Evolutionary conservation across 75 land plant genomes (phyloP), one percentile per base, ranked within the genome.

Genomic region (Sequoiadendron giganteum): DNA sequence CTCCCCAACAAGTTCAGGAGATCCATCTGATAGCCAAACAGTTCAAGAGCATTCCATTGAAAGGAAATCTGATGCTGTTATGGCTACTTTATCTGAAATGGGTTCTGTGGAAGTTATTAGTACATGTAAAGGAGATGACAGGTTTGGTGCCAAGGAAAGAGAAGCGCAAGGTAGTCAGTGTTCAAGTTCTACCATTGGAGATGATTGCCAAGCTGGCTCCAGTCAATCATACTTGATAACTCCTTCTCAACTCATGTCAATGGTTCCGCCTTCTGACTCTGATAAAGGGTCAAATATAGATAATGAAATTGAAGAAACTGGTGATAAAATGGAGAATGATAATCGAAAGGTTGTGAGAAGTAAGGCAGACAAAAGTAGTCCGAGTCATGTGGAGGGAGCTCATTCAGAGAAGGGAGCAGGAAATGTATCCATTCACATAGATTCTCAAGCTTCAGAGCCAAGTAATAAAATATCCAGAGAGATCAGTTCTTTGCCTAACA

Each of bases 181-280:
- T 30, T 55, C 85, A 15, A 91, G 80, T 90, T 83, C 90, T 34
- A 83, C 91, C 32, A 38, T 93, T 75, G 86, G 88, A 75, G 49
- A 11, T 36, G 28, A 85, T 28, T 91, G 90, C 61, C 89, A 93
- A 85, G 89, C 78, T 16, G 82, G 86, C 39, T 32, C 78, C 14
- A 85, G 91, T 58, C 93, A 93, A 68, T 92, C 91, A 19, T 99
- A 95, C 88, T 88, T 98, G 84, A 89, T 96, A 70, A 98, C 96
- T 79, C 99, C 99, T 36, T 95, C 93, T 30, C 98, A 98, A 88
- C 93, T 96, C 36, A 87, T 97, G 87, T 90, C 91, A 39, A 94
- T 89, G 86, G 93, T 92, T 39, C 89, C 80, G 75, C 86, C 90
- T 30, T 91, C 65, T 18, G 75, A 34, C 40, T 45, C 86, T 32